Evolutionary conservation across 495 filamentous ascomycete genomes (phyloP).

Genomic region (Penicillium subrubescens): DNA sequence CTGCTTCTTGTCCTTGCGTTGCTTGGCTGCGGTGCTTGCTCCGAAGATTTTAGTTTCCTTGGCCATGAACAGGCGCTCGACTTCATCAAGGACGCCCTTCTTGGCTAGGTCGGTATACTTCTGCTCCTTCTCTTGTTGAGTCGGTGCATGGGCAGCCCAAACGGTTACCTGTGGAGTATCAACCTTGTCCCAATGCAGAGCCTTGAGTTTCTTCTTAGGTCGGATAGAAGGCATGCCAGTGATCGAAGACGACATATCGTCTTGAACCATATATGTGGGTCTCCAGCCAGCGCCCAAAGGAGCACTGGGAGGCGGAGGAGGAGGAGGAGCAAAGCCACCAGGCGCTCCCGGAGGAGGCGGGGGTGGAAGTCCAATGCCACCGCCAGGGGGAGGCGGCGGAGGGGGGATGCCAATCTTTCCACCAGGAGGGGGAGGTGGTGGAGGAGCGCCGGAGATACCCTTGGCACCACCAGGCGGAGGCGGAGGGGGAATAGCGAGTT

Average conservation of each 20-base stretch:
- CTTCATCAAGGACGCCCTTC: slow-evolving; percentile 94
- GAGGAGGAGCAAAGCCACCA: slow-evolving; percentile 47
- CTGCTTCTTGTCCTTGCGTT: slow-evolving; percentile 94
- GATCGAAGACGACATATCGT: slow-evolving; percentile 36
- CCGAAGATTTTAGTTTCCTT: slow-evolving; percentile 91
- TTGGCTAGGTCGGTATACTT: slow-evolving; percentile 90
- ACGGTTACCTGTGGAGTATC: slow-evolving; percentile 92
- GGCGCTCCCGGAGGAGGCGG: slow-evolving; percentile 53
- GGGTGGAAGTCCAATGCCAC: slow-evolving; percentile 48
- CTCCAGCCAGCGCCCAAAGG: slow-evolving; percentile 60
- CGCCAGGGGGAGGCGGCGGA: slow-evolving; percentile 40
- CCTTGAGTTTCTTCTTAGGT: slow-evolving; percentile 99
- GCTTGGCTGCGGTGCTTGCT: slow-evolving; percentile 59
- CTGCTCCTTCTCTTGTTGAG: slow-evolving; percentile 80
- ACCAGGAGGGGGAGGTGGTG: slow-evolving; percentile 31
- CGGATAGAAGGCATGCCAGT: slow-evolving; percentile 72
- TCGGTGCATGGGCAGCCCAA: slow-evolving; percentile 87
- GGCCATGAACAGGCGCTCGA: slow-evolving; percentile 95
- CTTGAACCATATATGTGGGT: slow-evolving; percentile 52
- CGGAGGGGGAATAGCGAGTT: slow-evolving; percentile 34
- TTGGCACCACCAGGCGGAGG: slow-evolving; percentile 46
- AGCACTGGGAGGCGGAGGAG: slow-evolving; percentile 60
- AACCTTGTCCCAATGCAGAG: slow-evolving; percentile 98
- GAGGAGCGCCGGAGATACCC: slow-evolving; percentile 31
- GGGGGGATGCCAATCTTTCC: background rate